Evolutionary conservation across 1,284 basidiomycete species (phyloP), one percentile per base, ranked within the genome.

Genomic region (Tranzscheliella williamsii): DNA sequence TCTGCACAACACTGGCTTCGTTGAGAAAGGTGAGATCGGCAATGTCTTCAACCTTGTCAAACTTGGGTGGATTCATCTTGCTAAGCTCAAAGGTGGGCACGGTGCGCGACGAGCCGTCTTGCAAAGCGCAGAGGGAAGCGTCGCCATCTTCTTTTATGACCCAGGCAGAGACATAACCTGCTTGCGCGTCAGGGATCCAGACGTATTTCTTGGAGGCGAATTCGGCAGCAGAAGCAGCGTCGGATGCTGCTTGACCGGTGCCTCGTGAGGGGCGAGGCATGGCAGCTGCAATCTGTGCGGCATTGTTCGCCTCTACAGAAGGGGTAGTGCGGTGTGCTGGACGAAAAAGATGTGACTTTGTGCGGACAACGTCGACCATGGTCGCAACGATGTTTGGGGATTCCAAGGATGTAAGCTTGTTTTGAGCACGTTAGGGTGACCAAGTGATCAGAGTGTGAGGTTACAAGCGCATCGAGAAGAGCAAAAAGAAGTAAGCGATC

Each of bases 201-300:
- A 95, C 91, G 87, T 89, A 92, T 79, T 89, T 92, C 86, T 94
- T 94, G 83, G 91, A 89, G 76, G 91, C 93, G 79, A 94, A 95
- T 78, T 94, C 91, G 32, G 91, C 91, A 72, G 92, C 89, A 5
- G 60, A 67, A 9, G 68, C 68, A 32, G 65, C 64, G 32, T 57
- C 63, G 3, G 65, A 51, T 2, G 64, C 53, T 0, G 64, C 55
- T 31, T 61, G 83, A 2, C 58, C 64, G 4, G 51, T 58, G 32
- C 50, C 53, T 4, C 52, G 30, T 0, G 58, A 38, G 13, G 58
- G 63, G 12, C 63, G 41, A 9, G 63, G 51, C 63, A 67, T 54
- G 30, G 63, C 63, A 11, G 49, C 57, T 23, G 63, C 60, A 24
- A 64, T 20, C 24, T 64, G 61, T 37, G 61, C 61, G 23, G 61